Evolutionary conservation across 2,329 filamentous ascomycete species (phyloP).

Genomic region (Alternaria postmessia): DNA sequence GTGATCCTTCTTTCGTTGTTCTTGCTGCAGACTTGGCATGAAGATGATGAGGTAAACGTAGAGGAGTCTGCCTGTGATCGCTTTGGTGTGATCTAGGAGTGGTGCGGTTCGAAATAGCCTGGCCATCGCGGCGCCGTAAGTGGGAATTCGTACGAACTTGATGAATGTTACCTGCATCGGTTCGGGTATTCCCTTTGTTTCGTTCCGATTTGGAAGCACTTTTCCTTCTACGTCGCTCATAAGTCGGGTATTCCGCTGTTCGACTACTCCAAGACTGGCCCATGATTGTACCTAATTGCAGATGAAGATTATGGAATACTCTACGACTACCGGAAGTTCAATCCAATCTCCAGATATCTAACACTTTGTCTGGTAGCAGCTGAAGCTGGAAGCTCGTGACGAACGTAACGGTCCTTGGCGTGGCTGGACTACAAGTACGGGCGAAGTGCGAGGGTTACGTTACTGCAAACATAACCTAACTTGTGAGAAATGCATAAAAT

Average conservation of each 20-base stretch:
- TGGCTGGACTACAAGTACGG: neutral
- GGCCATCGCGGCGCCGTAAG: neutral
- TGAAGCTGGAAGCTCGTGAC: neutral
- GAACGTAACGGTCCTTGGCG: neutral
- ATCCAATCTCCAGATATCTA: neutral
- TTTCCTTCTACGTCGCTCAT: neutral
- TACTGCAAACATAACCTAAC: neutral
- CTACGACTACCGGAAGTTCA: neutral
- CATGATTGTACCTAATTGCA: conserved; percentile 2
- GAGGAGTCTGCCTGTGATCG: neutral
- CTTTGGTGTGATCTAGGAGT: neutral
- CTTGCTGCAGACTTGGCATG: neutral
- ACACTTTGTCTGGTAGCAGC: neutral
- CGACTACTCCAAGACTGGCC: conserved; percentile 16
- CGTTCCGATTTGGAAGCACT: neutral
- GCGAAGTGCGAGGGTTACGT: neutral
- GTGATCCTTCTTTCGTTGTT: neutral
- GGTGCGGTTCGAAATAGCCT: neutral
- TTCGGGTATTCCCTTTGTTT: neutral
- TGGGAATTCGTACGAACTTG: neutral
- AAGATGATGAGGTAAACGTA: neutral
- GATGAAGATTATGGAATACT: neutral
- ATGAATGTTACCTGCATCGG: neutral
- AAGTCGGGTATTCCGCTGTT: neutral
- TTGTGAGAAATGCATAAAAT: neutral